Evolutionary conservation across 257 asterid species (phyloP), one percentile per base, ranked within the genome.

Genomic region (Thymus mandschuricus): DNA sequence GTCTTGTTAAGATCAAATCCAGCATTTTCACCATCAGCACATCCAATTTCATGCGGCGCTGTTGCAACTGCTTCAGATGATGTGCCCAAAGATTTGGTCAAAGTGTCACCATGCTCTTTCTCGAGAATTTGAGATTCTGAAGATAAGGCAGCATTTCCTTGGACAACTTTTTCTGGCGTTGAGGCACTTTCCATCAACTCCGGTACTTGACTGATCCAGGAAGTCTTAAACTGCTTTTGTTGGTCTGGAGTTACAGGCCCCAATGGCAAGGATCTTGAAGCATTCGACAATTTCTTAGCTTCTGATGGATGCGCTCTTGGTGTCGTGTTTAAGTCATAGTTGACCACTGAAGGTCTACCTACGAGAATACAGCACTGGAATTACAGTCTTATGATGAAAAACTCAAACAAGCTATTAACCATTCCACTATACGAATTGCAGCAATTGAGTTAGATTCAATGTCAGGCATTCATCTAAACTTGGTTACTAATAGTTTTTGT

Each of bases 1-100:
- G 98, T 88, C 80, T 81, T 80, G 86, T 85, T 89, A 51, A 83
- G 81, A 79, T 89, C 95, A 58, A 88, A 85, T 27, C 79, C 96
- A 64, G 64, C 85, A 71, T 66, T 77, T 73, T 66, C 82, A 40
- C 73, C 83, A 45, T 78, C 86, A 64, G 50, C 46, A 69, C 41
- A 29, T 68, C 69, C 71, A 57, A 71, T 77, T 66, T 79, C 89
- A 69, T 60, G 71, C 40, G 72, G 69, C 13, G 82, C 46, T 44
- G 81, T 66, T 12, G 74, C 55, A 69, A 69, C 41, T 6, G 70
- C 85, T 38, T 74, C 79, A 66, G 84, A 43, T 31, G 85, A 68
- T 66, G 76, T 43, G 55, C 76, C 77, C 67, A 68, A 10, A 62
- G 69, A 61, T 61, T 48, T 67, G 62, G 52, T 75, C 66, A 73